Evolutionary conservation across 2,329 filamentous ascomycete genomes (phyloP).

Genomic region (Neofusicoccum ribis): DNA sequence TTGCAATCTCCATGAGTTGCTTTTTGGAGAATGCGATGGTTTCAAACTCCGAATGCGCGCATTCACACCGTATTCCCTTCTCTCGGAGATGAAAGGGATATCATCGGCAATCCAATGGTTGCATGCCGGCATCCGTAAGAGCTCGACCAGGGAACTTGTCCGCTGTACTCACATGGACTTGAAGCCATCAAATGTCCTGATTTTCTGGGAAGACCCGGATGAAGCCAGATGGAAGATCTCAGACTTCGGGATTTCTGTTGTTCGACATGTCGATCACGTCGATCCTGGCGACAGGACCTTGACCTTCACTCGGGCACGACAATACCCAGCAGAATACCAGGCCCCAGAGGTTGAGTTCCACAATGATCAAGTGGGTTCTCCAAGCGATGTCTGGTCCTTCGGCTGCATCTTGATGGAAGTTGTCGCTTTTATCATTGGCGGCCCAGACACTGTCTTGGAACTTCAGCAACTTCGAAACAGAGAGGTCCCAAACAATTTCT

Average conservation of each 20-base stretch:
- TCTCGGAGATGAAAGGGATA: neutral
- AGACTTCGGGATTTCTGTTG: neutral
- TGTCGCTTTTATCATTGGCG: neutral
- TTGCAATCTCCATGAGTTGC: neutral
- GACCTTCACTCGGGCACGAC: neutral
- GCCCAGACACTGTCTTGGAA: neutral
- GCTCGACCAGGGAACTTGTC: neutral
- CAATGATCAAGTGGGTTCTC: neutral
- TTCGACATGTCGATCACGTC: neutral
- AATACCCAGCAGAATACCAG: neutral
- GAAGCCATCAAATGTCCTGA: neutral
- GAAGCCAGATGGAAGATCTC: neutral
- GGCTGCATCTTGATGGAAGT: neutral
- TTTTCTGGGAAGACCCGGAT: neutral
- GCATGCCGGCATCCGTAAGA: neutral
- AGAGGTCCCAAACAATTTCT: neutral
- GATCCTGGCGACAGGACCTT: neutral
- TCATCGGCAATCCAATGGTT: neutral
- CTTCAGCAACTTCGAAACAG: neutral
- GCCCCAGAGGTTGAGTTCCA: neutral
- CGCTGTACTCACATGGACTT: neutral
- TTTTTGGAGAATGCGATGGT: neutral
- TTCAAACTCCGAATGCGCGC: neutral
- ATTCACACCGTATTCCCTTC: neutral
- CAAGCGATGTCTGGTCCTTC: constrained; percentile 5